A percentile compares a stretch with the other conserved stretches of the same genome.
Conservation (phyloP, 176 grass and related monocot genomes). For the Oryza coarctata region DNA sequence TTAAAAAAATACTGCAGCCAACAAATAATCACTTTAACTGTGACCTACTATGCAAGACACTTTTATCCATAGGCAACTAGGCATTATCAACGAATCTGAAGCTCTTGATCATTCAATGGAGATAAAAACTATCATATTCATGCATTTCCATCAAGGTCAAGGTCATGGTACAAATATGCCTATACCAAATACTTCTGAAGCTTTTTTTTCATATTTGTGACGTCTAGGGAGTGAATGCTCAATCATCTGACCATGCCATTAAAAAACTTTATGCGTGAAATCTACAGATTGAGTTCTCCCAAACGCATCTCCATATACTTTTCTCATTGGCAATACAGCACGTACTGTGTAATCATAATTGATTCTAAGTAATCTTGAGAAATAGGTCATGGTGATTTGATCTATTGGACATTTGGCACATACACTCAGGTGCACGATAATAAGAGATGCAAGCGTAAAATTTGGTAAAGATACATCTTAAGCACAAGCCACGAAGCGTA, state of each 20-base stretch:
- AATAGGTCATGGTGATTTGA: neutral
- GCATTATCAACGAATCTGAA: neutral
- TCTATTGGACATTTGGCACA: slow-evolving; percentile 10
- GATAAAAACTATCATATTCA: neutral
- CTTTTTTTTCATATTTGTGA: neutral
- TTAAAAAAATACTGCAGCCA: neutral
- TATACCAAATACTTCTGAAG: neutral
- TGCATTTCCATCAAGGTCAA: neutral
- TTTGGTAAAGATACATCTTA: neutral
- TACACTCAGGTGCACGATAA: neutral
- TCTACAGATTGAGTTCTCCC: neutral
- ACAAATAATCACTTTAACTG: neutral
- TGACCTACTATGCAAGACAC: neutral
- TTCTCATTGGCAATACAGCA: neutral
- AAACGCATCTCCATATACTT: neutral
- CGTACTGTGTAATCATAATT: neutral
- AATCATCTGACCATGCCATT: neutral
- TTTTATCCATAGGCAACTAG: neutral
- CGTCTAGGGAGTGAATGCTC: neutral
- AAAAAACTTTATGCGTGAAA: neutral
- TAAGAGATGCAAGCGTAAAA: neutral
- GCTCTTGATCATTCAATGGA: neutral
- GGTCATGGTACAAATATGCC: neutral
- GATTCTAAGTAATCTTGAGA: neutral
- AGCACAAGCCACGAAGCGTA: slow-evolving; percentile 31